phyloP scores from a whole-genome alignment of 2,329 filamentous ascomycete species.

The Trichoderma sp. region DNA sequence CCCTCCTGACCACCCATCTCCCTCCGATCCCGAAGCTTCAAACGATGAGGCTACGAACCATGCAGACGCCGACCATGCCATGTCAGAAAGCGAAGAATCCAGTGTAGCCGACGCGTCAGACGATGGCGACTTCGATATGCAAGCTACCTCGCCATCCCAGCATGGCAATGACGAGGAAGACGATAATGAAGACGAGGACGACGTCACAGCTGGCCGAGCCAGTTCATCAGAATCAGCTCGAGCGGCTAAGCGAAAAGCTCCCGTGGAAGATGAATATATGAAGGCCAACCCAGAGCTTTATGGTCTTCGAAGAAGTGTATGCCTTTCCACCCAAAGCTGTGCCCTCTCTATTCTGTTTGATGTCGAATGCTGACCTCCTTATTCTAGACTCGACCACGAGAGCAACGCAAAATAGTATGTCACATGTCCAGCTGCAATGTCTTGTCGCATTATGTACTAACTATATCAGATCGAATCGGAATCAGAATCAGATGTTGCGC shows the following conservation, averaged over 20 bases:
- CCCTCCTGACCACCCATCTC: constrained; percentile 49
- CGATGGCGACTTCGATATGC: constrained; percentile 77
- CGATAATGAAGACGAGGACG: constrained; percentile 43
- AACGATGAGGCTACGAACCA: constrained; percentile 45
- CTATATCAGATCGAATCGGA: constrained; percentile 50
- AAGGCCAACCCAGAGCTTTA: constrained; percentile 92
- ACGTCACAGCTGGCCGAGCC: constrained; percentile 51
- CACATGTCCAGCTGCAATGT: background rate
- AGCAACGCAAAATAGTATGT: constrained; percentile 60
- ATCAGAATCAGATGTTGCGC: constrained; percentile 71
- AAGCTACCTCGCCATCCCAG: constrained; percentile 52
- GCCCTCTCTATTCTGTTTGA: background rate
- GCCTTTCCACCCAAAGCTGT: constrained; percentile 32
- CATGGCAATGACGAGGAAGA: constrained; percentile 44
- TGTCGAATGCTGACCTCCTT: constrained; percentile 8
- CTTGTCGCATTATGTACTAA: constrained; percentile 20
- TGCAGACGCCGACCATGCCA: constrained; percentile 41
- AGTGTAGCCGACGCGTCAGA: constrained; percentile 60
- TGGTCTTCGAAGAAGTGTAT: constrained; percentile 87
- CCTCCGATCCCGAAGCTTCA: constrained; percentile 43
- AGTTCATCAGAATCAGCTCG: constrained; percentile 71
- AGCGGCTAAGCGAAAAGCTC: constrained; percentile 71
- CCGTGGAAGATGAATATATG: constrained; percentile 75
- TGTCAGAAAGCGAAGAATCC: constrained; percentile 50
- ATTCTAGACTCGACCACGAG: constrained; percentile 55